phyloP scores from a whole-genome alignment of 106 monocot genomes.

The Ottelia alismoides region DNA sequence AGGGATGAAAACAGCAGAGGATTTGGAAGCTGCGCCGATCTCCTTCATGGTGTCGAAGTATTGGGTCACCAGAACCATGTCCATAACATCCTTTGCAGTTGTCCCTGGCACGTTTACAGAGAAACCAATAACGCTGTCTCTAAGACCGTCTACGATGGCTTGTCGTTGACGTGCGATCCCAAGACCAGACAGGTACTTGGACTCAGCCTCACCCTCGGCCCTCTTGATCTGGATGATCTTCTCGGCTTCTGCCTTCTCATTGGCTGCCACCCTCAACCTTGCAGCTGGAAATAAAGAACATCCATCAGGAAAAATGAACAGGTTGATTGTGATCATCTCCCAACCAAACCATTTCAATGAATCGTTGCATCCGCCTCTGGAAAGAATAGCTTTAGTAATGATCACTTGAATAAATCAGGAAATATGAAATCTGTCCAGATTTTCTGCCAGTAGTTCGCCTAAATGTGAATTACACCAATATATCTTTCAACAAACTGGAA shows the following conservation, averaged over 20 bases:
- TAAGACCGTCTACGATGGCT: constrained; percentile 60
- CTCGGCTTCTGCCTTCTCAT: constrained; percentile 72
- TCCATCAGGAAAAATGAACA: no score
- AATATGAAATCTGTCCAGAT: no score
- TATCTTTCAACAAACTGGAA: no score
- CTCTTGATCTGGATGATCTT: constrained; percentile 66
- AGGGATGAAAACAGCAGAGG: constrained; percentile 10
- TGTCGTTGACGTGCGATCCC: constrained; percentile 72
- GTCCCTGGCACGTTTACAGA: constrained; percentile 67
- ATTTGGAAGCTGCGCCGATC: constrained; percentile 50
- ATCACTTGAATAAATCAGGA: no score
- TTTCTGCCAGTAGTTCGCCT: no score
- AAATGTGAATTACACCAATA: no score
- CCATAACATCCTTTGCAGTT: constrained; percentile 68
- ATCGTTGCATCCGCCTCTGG: no score
- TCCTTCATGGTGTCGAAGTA: constrained; percentile 77
- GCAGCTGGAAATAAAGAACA: no score
- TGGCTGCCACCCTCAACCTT: constrained; percentile 55
- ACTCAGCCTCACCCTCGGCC: constrained; percentile 71
- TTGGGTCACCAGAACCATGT: constrained; percentile 69
- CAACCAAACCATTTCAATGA: no score
- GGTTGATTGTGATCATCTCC: no score
- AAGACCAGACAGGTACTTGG: constrained; percentile 54
- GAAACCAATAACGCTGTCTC: constrained; percentile 70
- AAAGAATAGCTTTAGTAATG: no score